These are phyloP conservation scores for Graphilbum ipis-grandicollis DNA, from an alignment of 2,329 filamentous ascomycete genomes.

Conservation along the genomic window DNA sequence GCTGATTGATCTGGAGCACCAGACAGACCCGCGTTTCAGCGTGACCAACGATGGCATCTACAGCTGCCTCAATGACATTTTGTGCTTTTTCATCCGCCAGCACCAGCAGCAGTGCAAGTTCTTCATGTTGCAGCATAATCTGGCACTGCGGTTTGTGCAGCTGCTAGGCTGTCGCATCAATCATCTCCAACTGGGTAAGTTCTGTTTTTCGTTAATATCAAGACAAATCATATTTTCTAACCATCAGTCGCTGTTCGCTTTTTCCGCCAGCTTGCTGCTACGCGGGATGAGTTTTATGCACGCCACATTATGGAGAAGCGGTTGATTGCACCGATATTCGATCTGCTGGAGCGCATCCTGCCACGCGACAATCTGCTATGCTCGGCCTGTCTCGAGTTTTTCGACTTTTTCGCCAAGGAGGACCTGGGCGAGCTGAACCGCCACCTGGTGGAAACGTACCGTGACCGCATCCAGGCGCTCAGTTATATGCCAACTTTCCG, in stretches of 20 bases:
- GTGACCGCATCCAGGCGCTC: conserved; percentile 57
- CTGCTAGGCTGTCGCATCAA: conserved; percentile 74
- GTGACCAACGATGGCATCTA: conserved; percentile 82
- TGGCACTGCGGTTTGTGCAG: conserved; percentile 65
- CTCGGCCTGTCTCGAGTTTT: conserved; percentile 85
- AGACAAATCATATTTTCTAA: neutral
- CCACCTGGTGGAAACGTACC: conserved; percentile 70
- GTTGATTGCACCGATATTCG: conserved; percentile 68
- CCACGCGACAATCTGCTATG: conserved; percentile 85
- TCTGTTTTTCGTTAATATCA: neutral
- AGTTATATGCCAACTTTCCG: conserved; percentile 77
- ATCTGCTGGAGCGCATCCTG: conserved; percentile 71
- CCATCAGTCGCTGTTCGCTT: conserved; percentile 69
- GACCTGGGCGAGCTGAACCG: conserved; percentile 65
- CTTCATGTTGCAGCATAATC: conserved; percentile 66
- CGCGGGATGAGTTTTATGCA: conserved; percentile 85
- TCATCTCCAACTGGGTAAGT: conserved; percentile 68
- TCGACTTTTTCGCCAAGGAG: conserved; percentile 76
- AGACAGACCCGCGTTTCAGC: conserved; percentile 50
- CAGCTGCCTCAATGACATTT: conserved; percentile 76
- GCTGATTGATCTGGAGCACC: conserved; percentile 59
- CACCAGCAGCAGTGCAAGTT: conserved; percentile 75
- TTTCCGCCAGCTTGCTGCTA: conserved; percentile 68
- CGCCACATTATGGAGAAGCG: conserved; percentile 67
- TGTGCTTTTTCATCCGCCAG: conserved; percentile 85